Evolutionary conservation across 169 alveolate genomes (phyloP), one percentile per base, ranked within the genome.

Genomic region (Babesia divergens): DNA sequence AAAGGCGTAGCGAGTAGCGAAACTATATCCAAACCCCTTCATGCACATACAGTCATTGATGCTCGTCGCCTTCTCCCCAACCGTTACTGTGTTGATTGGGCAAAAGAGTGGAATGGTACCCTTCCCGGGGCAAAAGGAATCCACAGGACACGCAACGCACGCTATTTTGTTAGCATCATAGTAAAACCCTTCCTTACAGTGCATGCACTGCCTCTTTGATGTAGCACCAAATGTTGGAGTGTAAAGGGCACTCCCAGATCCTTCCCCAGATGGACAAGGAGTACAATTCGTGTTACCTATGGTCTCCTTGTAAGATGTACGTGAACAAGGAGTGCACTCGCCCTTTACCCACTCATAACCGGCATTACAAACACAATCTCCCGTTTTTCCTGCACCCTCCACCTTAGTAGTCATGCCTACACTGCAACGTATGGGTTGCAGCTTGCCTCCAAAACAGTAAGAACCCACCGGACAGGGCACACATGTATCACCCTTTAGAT

Each of bases 261-360:
- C 28, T 16, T 24, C 64, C 35, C 32, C 68, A 13, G 74, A 22
- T 16, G 74, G 65, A 50, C 87, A 79, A 0, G 58, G 47, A 26
- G 68, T 79, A 29, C 87, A 79, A 28, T 60, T 34, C 13, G 37
- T 55, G 51, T 79, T 79, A 20, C 83, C 82, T 24, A 79, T 50
- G 18, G 24, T 16, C 37, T 55, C 65, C 59, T 79, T 79, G 59
- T 79, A 79, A 7, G 82, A 68, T 1, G 66, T 32, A 13, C 59
- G 40, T 1, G 50, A 20, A 38, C 85, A 76, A 0, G 85, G 82
- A 11, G 8, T 9, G 53, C 87, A 66, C 2, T 35, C 38, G 9
- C 71, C 83, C 32, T 67, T 84, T 44, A 65, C 37, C 62, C 60
- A 79, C 51, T 84, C 91, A 65, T 84, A 88, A n/a, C 93, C 93